These are phyloP conservation scores for Pelargonium fulgidum DNA, from an alignment of 441 rosid genomes.

Conservation along the genomic window DNA sequence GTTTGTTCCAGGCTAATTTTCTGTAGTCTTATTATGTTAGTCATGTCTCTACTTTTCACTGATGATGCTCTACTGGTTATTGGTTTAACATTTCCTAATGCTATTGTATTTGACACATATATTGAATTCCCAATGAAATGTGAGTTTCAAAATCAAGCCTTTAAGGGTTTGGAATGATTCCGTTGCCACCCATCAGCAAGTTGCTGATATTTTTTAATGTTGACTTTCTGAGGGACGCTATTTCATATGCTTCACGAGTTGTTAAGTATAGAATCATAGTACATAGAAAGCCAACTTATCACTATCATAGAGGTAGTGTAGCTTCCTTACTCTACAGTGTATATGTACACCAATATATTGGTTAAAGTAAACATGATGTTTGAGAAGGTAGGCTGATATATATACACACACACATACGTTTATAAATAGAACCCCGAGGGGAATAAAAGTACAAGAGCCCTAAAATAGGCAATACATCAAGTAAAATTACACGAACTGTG, in stretches of 20 bases:
- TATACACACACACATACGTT: too few species aligned
- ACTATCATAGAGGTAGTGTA: background rate
- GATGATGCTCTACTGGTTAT: background rate
- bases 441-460: too few species aligned
- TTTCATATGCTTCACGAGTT: background rate
- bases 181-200: background rate
- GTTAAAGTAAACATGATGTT: constrained; percentile 1
- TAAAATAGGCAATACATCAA: too few species aligned
- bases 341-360: background rate
- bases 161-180: background rate
- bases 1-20: background rate
- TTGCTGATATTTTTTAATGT: background rate
- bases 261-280: background rate
- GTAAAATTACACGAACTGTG: too few species aligned
- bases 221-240: background rate
- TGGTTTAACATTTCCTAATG: background rate
- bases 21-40: background rate
- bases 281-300: background rate
- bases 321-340: background rate
- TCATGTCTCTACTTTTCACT: background rate
- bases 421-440: too few species aligned
- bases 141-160: background rate
- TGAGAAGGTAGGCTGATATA: background rate
- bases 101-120: background rate
- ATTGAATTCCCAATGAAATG: too few species aligned